Percentiles rank a stretch among this genome's conserved stretches.
Evolutionary conservation across 257 asterid genomes (phyloP).

Genomic region (Penstemon barbatus): DNA sequence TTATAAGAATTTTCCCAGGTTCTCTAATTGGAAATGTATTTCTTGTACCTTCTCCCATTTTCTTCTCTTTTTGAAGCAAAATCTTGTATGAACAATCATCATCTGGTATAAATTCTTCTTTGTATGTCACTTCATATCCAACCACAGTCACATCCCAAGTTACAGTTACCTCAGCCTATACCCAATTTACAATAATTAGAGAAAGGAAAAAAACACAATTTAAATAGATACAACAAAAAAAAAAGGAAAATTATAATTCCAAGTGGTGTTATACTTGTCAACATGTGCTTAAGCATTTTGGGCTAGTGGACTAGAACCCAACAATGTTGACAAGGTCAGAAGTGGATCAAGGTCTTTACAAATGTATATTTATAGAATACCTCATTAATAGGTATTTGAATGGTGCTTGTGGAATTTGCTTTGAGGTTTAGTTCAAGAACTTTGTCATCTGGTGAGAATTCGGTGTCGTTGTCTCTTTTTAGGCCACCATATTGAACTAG

Average conservation of each 20-base stretch:
- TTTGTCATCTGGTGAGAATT: conserved; percentile 69
- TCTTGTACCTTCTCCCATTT: conserved; percentile 45
- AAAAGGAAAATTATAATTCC: too few relatives aligned
- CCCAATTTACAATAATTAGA: background rate
- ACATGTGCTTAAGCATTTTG: too few relatives aligned
- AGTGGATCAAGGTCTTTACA: too few relatives aligned
- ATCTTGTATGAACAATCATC: conserved; percentile 83
- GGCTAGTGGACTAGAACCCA: too few relatives aligned
- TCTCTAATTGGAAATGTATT: conserved; percentile 77
- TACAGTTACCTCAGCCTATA: conserved; percentile 57
- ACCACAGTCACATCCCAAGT: conserved; percentile 76
- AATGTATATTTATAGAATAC: conserved; percentile 21
- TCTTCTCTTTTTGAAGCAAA: conserved; percentile 68
- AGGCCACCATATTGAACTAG: conserved; percentile 68
- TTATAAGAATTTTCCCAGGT: conserved; percentile 68
- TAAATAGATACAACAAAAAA: too few relatives aligned
- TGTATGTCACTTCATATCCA: conserved; percentile 66
- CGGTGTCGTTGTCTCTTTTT: conserved; percentile 58
- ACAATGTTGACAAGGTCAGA: too few relatives aligned
- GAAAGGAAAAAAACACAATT: too few relatives aligned
- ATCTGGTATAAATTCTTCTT: conserved; percentile 75
- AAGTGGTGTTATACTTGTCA: too few relatives aligned
- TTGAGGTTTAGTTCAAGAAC: conserved; percentile 56
- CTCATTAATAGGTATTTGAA: conserved; percentile 62
- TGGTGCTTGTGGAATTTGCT: conserved; percentile 40